These are phyloP conservation scores for Ganoderma sinense DNA, from an alignment of 1,284 basidiomycete genomes.

Conservation along the genomic window DNA sequence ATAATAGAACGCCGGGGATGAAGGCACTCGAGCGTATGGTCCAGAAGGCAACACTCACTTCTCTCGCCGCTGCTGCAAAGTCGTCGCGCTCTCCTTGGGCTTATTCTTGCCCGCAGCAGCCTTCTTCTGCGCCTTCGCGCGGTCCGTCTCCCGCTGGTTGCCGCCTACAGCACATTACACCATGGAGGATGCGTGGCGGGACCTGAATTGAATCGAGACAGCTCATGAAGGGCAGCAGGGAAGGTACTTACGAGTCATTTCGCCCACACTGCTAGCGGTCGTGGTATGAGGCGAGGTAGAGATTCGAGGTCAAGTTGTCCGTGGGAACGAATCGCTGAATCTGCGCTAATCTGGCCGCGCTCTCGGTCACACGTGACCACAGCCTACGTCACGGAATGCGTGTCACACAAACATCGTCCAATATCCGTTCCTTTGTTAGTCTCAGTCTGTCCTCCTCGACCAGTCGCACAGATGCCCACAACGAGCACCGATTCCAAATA, in stretches of 20 bases:
- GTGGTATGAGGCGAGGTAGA: conserved; percentile 9
- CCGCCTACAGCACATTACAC: conserved; percentile 57
- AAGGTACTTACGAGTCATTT: conserved; percentile 37
- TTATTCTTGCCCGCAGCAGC: conserved; percentile 58
- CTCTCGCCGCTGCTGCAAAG: conserved; percentile 75
- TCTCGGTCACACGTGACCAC: conserved; percentile 10
- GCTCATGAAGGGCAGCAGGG: conserved; percentile 3
- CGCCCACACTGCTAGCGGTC: conserved; percentile 12
- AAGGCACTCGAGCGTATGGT: not conserved
- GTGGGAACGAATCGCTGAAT: conserved; percentile 19
- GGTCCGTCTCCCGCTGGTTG: conserved; percentile 81
- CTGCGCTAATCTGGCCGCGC: conserved; percentile 18
- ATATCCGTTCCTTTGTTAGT: not conserved
- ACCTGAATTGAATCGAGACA: conserved; percentile 35
- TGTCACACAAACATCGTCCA: not conserved
- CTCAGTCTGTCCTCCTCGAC: not conserved
- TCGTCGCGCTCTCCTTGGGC: conserved; percentile 69
- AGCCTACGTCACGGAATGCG: not conserved
- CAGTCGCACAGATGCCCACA: not conserved
- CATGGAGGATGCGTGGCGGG: not conserved
- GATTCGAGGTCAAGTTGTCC: conserved; percentile 24
- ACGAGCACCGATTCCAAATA: not conserved
- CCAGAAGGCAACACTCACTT: conserved; percentile 55
- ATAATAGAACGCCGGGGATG: not conserved
- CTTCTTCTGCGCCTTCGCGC: conserved; percentile 78